Base-by-base conservation (phyloP, 2,329 filamentous ascomycete species). In the Claviceps digitariae region DNA sequence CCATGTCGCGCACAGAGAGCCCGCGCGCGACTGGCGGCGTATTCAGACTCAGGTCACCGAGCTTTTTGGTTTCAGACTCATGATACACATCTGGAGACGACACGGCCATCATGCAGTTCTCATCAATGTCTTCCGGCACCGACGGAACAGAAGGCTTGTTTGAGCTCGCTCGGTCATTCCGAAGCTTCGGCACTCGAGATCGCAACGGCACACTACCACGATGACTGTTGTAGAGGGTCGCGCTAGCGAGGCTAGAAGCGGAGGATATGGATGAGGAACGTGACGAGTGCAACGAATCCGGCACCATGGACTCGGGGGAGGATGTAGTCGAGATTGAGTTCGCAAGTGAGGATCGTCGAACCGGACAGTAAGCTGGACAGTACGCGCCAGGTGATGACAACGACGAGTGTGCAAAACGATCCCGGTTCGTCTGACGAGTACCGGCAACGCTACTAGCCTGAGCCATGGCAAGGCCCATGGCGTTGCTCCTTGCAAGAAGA, bases 281-380 rank as follows among this genome's bases (percentile, higher is more conserved):
- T 58, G 81, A 83, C 57, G 79, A 74, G 56, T 75, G 75, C 55
- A 77, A 83, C 54, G 73, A 71, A 63, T 84, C 81, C 55, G 81
- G 83, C 47, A 84, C 68, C 80, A 84, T 83, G 53, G 81, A 84
- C 63, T 84, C 81, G 57, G 81, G 81, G 29, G 81, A 84, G 55
- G 81, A 84, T 36, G 77, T 75, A 31, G 77, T 78, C 27, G 81
- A 84, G 59, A 81, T 70, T 20, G 81, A 81, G 62, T 76, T 81
- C 63, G 79, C 80, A 56, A 83, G 75, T 17, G 81, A 83, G 15
- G 80, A 82, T 56, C 80, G 79, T 56, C 81, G 80, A 40, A 71
- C 67, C 2, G 72, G 69, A 50, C 60, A 63, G 60, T 75, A 74
- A 58, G 69, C 70, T 8, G 4, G n/a, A n/a, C n/a, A n/a, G n/a